phyloP scores from a whole-genome alignment of 192 early-diverging fungal species.

The Coemansia sp. region DNA sequence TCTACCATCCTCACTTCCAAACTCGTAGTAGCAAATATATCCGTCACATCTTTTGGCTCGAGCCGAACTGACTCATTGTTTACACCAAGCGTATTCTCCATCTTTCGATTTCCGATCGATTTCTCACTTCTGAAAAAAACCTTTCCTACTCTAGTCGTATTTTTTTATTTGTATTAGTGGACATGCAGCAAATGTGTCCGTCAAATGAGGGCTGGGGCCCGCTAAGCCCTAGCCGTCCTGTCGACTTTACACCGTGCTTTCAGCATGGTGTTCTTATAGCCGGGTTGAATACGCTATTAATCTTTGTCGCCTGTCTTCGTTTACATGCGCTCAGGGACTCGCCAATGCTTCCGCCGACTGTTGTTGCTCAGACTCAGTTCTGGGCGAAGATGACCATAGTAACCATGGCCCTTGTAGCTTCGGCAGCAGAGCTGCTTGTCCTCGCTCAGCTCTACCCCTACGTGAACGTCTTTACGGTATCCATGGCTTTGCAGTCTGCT shows the following conservation, averaged over 20 bases:
- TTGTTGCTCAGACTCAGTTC: constrained; percentile 24
- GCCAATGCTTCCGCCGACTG: neutral
- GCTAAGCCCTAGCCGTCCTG: constrained; percentile 39
- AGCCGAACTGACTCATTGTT: neutral
- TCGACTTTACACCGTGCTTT: constrained; percentile 50
- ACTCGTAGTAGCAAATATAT: too few species aligned
- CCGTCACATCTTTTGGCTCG: neutral
- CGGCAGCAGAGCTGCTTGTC: constrained; percentile 23
- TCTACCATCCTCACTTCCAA: neutral
- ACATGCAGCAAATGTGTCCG: constrained; percentile 14
- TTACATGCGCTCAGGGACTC: constrained; percentile 6
- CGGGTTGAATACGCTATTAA: constrained; percentile 24
- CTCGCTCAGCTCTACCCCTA: neutral
- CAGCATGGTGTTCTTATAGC: constrained; percentile 33
- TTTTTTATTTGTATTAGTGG: neutral
- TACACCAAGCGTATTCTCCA: too few species aligned
- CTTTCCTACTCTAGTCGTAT: neutral
- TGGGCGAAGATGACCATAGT: constrained; percentile 30
- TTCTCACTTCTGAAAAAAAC: neutral
- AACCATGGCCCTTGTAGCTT: constrained; percentile 20
- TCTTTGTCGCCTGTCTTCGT: constrained; percentile 17
- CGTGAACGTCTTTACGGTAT: constrained; percentile 15
- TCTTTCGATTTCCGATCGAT: too few species aligned
- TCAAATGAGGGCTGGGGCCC: constrained; percentile 55
- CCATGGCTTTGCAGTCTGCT: constrained; percentile 32